Evolutionary conservation across 345 rosid species (phyloP).

Genomic region (Dimocarpus longan): DNA sequence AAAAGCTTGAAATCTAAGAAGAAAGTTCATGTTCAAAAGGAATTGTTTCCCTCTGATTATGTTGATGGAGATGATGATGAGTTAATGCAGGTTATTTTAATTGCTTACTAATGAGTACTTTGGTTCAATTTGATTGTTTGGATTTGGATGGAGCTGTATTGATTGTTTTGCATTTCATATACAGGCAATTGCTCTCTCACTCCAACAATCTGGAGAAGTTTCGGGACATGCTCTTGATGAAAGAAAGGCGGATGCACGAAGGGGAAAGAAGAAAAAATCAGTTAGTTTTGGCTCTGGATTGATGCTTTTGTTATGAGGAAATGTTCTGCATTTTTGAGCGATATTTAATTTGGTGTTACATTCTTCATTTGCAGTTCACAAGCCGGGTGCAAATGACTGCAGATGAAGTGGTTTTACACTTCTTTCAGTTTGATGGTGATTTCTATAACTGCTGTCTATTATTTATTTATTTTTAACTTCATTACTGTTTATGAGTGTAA

Average conservation of each 20-base stretch:
- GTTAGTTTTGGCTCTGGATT: constrained; percentile 37
- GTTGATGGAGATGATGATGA: constrained; percentile 50
- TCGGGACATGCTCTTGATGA: constrained; percentile 31
- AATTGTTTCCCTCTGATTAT: constrained; percentile 29
- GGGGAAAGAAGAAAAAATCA: constrained; percentile 48
- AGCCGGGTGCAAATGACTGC: constrained; percentile 77
- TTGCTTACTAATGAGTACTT: constrained; percentile 7
- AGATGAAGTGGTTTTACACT: constrained; percentile 73
- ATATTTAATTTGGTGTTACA: not conserved
- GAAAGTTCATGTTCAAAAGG: constrained; percentile 35
- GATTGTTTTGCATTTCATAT: constrained; percentile 5
- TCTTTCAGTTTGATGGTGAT: constrained; percentile 86
- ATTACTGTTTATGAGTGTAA: not conserved
- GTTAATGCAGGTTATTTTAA: constrained; percentile 45
- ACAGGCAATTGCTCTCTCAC: constrained; percentile 81
- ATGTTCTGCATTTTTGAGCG: not conserved
- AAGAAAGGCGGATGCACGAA: constrained; percentile 34
- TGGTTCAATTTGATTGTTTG: not conserved
- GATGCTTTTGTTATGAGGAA: not conserved
- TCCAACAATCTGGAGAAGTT: constrained; percentile 44
- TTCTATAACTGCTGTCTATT: not conserved
- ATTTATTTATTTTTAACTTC: not conserved
- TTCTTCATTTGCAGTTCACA: constrained; percentile 41
- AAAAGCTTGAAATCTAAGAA: constrained; percentile 43
- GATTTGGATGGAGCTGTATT: not conserved